A percentile compares a stretch with the other conserved stretches of the same genome.
Conservation (phyloP, 2,329 filamentous ascomycete species). For the Rugonectria rugulosa region DNA sequence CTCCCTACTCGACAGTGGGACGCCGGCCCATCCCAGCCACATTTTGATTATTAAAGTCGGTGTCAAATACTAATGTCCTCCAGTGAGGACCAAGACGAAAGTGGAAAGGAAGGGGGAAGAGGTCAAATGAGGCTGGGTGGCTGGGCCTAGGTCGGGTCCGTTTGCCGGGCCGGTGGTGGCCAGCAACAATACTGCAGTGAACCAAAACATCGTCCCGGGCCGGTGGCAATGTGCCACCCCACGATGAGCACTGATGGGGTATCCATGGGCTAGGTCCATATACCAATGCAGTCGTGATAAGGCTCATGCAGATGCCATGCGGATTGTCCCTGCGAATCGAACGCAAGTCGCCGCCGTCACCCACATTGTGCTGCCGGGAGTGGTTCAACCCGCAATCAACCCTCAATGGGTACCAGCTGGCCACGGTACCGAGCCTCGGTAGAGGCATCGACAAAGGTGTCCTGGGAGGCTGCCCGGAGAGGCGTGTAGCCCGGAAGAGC, state of each 20-base stretch:
- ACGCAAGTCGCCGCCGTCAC: constrained; percentile 10
- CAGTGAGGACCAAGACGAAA: constrained; percentile 12
- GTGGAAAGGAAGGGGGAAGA: constrained; percentile 6
- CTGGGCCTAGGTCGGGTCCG: constrained; percentile 12
- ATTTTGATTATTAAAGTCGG: constrained; percentile 29
- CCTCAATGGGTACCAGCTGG: constrained; percentile 43
- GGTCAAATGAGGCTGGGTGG: constrained; percentile 13
- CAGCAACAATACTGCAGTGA: constrained; percentile 10
- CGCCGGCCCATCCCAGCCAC: constrained; percentile 22
- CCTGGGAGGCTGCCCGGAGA: constrained; percentile 47
- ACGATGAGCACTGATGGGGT: constrained; percentile 15
- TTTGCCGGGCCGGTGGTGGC: constrained; percentile 29
- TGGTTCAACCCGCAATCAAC: constrained; percentile 28
- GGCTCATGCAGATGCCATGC: constrained; percentile 20
- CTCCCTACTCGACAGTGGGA: constrained; percentile 13
- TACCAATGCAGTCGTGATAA: constrained; percentile 19
- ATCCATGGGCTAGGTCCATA: constrained; percentile 12
- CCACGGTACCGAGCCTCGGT: constrained; percentile 40
- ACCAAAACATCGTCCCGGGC: constrained; percentile 18
- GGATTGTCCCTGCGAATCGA: constrained; percentile 7
- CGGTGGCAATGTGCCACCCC: constrained; percentile 13
- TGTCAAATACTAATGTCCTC: constrained; percentile 25
- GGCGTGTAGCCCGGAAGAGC: constrained; percentile 51
- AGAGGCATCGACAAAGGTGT: constrained; percentile 30
- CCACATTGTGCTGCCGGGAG: constrained; percentile 6